Evolutionary conservation across 805 yeast species (phyloP), one percentile per base, ranked within the genome.

Genomic region (Kuraishia borneana): DNA sequence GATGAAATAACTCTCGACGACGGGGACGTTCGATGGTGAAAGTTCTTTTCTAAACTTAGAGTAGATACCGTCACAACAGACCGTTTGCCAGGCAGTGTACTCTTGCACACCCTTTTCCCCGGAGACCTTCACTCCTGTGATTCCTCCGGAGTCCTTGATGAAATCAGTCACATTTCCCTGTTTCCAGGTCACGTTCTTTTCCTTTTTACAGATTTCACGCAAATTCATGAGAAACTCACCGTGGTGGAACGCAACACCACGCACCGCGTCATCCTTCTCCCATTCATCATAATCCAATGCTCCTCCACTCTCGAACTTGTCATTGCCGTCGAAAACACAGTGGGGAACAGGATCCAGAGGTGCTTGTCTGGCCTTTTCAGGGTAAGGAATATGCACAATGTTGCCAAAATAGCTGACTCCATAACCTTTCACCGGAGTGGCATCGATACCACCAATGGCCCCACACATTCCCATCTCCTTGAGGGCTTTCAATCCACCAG

Each of bases 1-100:
- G 16, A 87, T 80, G 54, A 92, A 92, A 49, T 89, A 83, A 6
- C 95, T 84, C 16, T 77, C 82, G 16, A 83, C 70, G 1, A 54
- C 46, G 9, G 97, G 94, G 5, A 69, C 66, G 43, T 73, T 71
- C 21, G 66, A 63, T n/a, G 67, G 56, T 16, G 73, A 61, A 32
- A 83, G 65, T 38, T 77, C 79, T 53, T 75, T 83, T 53, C 98
- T 72, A 63, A 89, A 85, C 56, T 80, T 87, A 38, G 96, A 88
- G 51, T 84, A 85, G 37, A 89, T 88, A 39, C 98, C 98, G 56
- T 92, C 98, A 51, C 94, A 84, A 32, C 82, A 72, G 21, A 87
- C 65, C 5, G 89, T 81, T 37, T 87, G 51, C 36, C 74, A 71
- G 3, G 81, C 83, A 16, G 56, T 56, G 60, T 67, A 76, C 5